Percentiles rank a stretch among this genome's conserved stretches.
phyloP scores from a whole-genome alignment of 2,329 filamentous ascomycete species.

The Colletotrichum sp. region DNA sequence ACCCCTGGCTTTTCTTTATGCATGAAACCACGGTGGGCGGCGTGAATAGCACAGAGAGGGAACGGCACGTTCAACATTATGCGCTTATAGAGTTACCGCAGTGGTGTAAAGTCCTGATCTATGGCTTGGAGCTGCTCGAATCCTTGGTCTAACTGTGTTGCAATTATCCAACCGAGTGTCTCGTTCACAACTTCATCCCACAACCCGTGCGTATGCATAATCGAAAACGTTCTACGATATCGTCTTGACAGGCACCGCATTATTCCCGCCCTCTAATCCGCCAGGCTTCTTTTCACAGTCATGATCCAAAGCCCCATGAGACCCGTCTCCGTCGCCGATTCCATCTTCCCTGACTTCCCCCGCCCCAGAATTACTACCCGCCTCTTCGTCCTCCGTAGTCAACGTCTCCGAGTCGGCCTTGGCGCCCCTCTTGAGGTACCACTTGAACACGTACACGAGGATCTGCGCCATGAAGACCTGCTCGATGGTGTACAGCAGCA shows the following conservation, averaged over 20 bases:
- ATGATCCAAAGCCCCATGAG: not conserved
- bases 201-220: not conserved
- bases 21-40: not conserved
- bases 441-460: constrained; percentile 51
- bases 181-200: not conserved
- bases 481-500: constrained; percentile 67
- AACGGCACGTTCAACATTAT: not conserved
- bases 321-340: not conserved
- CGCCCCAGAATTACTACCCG: not conserved
- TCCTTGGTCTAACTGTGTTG: not conserved
- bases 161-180: not conserved
- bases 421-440: constrained; percentile 41
- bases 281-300: not conserved
- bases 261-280: not conserved
- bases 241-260: not conserved
- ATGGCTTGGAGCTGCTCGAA: not conserved
- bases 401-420: constrained; percentile 27
- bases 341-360: not conserved
- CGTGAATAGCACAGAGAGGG: not conserved
- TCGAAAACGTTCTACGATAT: not conserved
- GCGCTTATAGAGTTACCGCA: not conserved
- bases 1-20: not conserved
- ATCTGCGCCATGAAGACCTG: constrained; percentile 54
- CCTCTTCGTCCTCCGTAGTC: constrained; percentile 12
- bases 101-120: not conserved